These are phyloP conservation scores for Micractinium conductrix DNA, from an alignment of 139 green algal species.

Conservation along the genomic window DNA sequence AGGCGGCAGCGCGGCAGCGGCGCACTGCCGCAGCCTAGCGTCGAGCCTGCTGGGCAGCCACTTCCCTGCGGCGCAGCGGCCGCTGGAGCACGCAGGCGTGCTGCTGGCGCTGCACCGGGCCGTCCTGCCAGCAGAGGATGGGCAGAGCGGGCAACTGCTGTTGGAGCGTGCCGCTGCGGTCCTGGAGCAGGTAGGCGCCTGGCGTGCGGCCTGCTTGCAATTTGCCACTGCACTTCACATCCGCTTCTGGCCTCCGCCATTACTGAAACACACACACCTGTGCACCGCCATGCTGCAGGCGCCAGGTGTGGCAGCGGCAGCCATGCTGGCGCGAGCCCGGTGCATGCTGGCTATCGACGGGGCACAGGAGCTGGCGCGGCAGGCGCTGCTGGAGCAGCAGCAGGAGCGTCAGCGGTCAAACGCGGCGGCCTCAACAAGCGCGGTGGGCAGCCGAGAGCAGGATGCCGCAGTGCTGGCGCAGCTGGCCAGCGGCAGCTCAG, in stretches of 20 bases:
- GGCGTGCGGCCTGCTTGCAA: neutral
- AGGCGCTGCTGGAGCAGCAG: constrained; percentile 26
- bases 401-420: constrained; percentile 33
- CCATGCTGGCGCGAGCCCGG: neutral
- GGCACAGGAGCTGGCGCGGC: neutral
- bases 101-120: constrained; percentile 22
- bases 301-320: neutral
- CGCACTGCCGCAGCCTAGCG: neutral
- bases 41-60: neutral
- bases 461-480: neutral
- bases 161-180: neutral
- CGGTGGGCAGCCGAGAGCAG: neutral
- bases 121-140: neutral
- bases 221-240: neutral
- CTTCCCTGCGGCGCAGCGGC: neutral
- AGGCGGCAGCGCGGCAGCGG: neutral
- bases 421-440: constrained; percentile 23
- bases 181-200: neutral
- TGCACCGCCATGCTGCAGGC: neutral
- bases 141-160: neutral
- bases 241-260: neutral
- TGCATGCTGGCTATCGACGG: neutral
- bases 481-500: neutral
- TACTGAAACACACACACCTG: neutral
- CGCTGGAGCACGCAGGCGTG: constrained; percentile 25